These are phyloP conservation scores for Dactylellina haptotyla DNA, from an alignment of 2,329 filamentous ascomycete genomes.

Conservation along the genomic window DNA sequence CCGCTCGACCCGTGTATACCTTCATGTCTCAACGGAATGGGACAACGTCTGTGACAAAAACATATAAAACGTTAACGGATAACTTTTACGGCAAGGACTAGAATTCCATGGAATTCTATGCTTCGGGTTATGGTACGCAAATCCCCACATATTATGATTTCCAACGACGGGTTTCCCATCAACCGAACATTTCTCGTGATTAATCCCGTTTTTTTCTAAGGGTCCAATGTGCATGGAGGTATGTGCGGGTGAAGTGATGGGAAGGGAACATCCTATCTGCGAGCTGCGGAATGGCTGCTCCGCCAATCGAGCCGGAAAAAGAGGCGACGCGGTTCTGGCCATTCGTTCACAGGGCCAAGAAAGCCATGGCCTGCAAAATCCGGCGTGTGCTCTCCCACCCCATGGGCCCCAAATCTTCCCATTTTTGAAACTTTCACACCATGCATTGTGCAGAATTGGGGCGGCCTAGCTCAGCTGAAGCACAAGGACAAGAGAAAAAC, in stretches of 20 bases:
- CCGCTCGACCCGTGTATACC: no score
- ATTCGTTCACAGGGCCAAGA: slow-evolving; percentile 16
- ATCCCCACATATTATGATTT: no score
- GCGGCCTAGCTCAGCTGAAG: slow-evolving; percentile 28
- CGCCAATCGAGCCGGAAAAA: slow-evolving; percentile 28
- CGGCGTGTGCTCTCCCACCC: not conserved
- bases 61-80: no score
- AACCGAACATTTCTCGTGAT: no score
- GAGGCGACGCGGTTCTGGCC: slow-evolving; percentile 17
- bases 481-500: no score
- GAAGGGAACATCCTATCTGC: not conserved
- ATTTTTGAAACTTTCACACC: slow-evolving; percentile 1
- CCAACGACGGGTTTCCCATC: not conserved
- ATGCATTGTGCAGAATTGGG: slow-evolving; percentile 10
- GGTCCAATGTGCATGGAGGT: not conserved
- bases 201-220: not conserved
- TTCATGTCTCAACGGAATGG: no score
- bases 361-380: not conserved
- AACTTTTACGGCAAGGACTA: no score
- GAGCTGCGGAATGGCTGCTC: slow-evolving; percentile 11
- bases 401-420: not conserved
- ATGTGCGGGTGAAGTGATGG: slow-evolving; percentile 17
- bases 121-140: no score
- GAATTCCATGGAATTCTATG: no score
- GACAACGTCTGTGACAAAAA: no score